phyloP scores from a whole-genome alignment of 495 filamentous ascomycete species.

The Daldinia decipiens region DNA sequence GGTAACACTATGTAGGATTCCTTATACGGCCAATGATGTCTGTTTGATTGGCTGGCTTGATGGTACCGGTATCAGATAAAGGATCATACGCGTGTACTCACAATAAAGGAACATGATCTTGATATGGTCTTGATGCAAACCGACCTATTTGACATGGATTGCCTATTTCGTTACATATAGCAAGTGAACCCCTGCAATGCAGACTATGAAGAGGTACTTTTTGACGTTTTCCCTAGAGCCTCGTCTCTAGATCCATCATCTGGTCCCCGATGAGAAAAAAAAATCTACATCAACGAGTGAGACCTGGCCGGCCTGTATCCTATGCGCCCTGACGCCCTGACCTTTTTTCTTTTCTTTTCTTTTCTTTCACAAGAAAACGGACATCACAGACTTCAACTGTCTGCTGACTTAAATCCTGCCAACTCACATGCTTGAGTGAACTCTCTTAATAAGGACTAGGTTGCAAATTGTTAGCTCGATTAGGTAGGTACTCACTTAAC shows the following conservation, averaged over 20 bases:
- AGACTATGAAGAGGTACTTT: neutral
- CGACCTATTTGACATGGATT: no score
- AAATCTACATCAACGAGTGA: neutral
- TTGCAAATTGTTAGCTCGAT: slow-evolving; percentile 7
- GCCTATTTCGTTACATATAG: neutral
- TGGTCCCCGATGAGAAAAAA: neutral
- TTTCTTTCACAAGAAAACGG: neutral
- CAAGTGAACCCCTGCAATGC: neutral
- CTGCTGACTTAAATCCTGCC: neutral
- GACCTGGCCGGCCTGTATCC: neutral
- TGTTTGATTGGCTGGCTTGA: slow-evolving; percentile 21
- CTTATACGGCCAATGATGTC: neutral
- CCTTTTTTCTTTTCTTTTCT: neutral
- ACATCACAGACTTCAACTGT: neutral
- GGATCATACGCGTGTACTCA: slow-evolving; percentile 7
- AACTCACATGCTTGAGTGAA: slow-evolving; percentile 45
- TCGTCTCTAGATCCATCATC: neutral
- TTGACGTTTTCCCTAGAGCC: neutral
- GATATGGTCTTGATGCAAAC: no score
- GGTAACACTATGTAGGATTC: slow-evolving; percentile 14
- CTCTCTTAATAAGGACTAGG: slow-evolving; percentile 45
- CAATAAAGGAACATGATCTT: neutral
- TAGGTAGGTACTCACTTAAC: neutral
- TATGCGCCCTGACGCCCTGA: no score
- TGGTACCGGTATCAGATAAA: neutral